Percentiles rank a stretch among this genome's conserved stretches.
phyloP scores from a whole-genome alignment of 2,329 filamentous ascomycete genomes.

The Fusarium multiceps region DNA sequence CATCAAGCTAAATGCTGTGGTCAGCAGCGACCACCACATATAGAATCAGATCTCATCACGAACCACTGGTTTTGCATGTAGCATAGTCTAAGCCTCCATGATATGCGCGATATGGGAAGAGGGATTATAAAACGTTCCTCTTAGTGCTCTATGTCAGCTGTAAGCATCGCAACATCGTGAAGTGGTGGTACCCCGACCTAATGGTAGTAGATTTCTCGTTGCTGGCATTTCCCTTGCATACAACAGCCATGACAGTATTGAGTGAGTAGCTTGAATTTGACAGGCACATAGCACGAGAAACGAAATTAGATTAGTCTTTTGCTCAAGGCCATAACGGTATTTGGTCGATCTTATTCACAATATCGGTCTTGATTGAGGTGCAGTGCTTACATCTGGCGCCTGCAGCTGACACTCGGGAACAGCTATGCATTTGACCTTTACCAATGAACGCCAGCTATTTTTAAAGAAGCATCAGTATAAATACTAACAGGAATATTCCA shows the following conservation, averaged over 20 bases:
- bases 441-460: background rate
- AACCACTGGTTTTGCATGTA: background rate
- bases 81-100: background rate
- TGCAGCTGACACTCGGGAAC: constrained; percentile 6
- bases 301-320: too few species aligned
- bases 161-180: background rate
- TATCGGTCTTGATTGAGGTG: background rate
- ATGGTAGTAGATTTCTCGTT: background rate
- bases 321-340: background rate
- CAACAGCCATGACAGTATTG: background rate
- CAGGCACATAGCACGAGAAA: background rate
- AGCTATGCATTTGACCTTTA: background rate
- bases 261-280: background rate
- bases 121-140: background rate
- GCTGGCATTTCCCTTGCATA: background rate
- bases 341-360: background rate
- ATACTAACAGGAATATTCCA: background rate
- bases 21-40: background rate
- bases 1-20: background rate
- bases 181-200: background rate
- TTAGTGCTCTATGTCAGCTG: background rate
- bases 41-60: background rate
- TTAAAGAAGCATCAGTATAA: background rate
- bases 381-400: constrained; percentile 20
- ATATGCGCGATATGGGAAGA: background rate